Percentiles rank a stretch among this genome's conserved stretches.
Evolutionary conservation across 2,329 filamentous ascomycete species (phyloP).

Genomic region (Diaporthe sp.): DNA sequence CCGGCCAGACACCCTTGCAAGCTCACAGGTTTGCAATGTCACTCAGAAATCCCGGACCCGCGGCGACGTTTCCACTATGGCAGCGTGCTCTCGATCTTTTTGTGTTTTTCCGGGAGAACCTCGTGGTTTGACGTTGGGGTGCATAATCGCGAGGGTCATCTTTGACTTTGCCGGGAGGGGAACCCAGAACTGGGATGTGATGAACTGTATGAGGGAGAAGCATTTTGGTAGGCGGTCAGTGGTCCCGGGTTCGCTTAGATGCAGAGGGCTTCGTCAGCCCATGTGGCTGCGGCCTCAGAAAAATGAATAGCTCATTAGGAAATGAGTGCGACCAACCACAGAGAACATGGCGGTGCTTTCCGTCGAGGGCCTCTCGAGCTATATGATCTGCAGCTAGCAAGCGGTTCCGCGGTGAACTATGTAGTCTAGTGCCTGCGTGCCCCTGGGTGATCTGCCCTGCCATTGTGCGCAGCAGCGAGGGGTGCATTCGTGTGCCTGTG

Average conservation of each 20-base stretch:
- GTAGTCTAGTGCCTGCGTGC: not conserved
- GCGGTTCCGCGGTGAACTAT: conserved; percentile 2
- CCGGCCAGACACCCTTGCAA: conserved; percentile 4
- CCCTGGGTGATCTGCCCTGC: conserved; percentile 7
- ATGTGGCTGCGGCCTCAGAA: not conserved
- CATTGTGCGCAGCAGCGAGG: not conserved
- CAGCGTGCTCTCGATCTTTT: not conserved
- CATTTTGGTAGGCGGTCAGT: not conserved
- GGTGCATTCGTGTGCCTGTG: not conserved
- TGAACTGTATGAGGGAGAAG: not conserved
- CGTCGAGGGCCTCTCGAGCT: not conserved
- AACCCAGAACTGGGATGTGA: not conserved
- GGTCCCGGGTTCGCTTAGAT: conserved; percentile 1
- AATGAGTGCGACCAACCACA: conserved; percentile 7
- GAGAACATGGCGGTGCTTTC: not conserved
- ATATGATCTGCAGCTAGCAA: conserved; percentile 1
- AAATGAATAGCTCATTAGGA: not conserved
- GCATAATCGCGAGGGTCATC: not conserved
- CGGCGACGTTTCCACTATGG: not conserved
- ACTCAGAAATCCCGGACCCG: not conserved
- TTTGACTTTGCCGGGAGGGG: not conserved
- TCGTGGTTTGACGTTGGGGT: not conserved
- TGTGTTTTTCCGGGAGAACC: not conserved
- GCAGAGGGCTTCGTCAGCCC: not conserved
- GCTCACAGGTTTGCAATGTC: not conserved